phyloP scores from a whole-genome alignment of 108 stramenopile species.

The Cyclotella distinguenda region DNA sequence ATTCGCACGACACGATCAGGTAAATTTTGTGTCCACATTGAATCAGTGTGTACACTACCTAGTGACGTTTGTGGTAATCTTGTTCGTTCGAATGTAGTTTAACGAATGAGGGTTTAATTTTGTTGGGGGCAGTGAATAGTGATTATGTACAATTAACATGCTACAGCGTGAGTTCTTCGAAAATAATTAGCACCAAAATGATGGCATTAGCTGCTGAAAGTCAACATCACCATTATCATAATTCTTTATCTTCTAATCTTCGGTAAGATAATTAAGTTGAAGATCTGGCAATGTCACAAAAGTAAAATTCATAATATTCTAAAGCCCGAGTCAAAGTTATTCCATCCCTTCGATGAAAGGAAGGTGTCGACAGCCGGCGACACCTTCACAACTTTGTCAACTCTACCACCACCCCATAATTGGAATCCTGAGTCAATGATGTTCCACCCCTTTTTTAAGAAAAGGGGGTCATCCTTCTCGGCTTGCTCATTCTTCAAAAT shows the following conservation, averaged over 20 bases:
- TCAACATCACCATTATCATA: too few relatives aligned
- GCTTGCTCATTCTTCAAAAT: slow-evolving; percentile 55
- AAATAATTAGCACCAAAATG: too few relatives aligned
- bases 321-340: slow-evolving; percentile 79
- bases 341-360: slow-evolving; percentile 77
- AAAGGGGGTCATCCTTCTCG: slow-evolving; percentile 55
- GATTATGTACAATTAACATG: too few relatives aligned
- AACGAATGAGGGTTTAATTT: too few relatives aligned
- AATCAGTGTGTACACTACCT: slow-evolving; percentile 5
- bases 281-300: too few relatives aligned
- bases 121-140: too few relatives aligned
- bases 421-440: slow-evolving; percentile 79
- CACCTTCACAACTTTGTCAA: not conserved
- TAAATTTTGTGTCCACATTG: not conserved
- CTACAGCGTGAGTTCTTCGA: too few relatives aligned
- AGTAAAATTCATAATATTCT: slow-evolving; percentile 65
- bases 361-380: slow-evolving; percentile 49
- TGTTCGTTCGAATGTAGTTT: not conserved
- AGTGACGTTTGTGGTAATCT: not conserved
- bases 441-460: slow-evolving; percentile 80
- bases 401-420: slow-evolving; percentile 60
- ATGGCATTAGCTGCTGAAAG: too few relatives aligned
- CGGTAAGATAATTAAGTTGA: too few relatives aligned
- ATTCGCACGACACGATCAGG: not conserved
- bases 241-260: too few relatives aligned